Evolutionary conservation across 441 rosid genomes (phyloP), one percentile per base, ranked within the genome.

Genomic region (Erysimum cheiri): DNA sequence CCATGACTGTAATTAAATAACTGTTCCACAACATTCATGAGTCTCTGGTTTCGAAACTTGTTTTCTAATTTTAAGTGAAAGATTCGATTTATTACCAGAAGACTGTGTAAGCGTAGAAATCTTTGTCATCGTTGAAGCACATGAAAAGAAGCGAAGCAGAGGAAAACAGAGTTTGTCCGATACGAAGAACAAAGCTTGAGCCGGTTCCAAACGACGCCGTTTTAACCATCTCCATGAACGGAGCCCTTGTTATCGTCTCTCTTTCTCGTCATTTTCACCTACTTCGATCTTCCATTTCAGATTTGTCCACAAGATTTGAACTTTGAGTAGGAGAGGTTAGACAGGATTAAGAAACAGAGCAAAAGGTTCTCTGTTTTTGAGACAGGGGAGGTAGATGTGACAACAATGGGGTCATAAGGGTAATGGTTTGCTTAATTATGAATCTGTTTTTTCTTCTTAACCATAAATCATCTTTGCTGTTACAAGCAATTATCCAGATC

Each of bases 1-100:
- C 92, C 96, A 92, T 92, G 47, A 88, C 78, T 7, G 86, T 85
- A 43, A 92, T 93, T 85, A 88, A 77, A 81, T 75, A 92, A 76
- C 98, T 92, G 87, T 75, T 63, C 12, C 57, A 68, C 37, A 61
- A 62, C 60, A 55, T 29, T 40, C 10, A 54, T 32, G 26, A 68
- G 22, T 60, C 29, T 36, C 33, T 13, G 14, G n/a, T 12, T 60
- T 60, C 5, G 3, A 31, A 37, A 48, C 4, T n/a, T 55, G 28
- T 2, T 10, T 31, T 6, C 3, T 14, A 35, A 11, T 44, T 37
- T 26, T 17, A 13, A 50, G 31, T 8, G 48, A 55, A 56, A 47
- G 29, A 28, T 56, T 31, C n/a, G 2, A 17, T 7, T 5, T 22
- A 22, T 40, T 81, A 87, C 96, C 96, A 80, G 88, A 84, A 86